Evolutionary conservation across 306 rosid species (phyloP), one percentile per base, ranked within the genome.

Genomic region (Datisca glomerata): DNA sequence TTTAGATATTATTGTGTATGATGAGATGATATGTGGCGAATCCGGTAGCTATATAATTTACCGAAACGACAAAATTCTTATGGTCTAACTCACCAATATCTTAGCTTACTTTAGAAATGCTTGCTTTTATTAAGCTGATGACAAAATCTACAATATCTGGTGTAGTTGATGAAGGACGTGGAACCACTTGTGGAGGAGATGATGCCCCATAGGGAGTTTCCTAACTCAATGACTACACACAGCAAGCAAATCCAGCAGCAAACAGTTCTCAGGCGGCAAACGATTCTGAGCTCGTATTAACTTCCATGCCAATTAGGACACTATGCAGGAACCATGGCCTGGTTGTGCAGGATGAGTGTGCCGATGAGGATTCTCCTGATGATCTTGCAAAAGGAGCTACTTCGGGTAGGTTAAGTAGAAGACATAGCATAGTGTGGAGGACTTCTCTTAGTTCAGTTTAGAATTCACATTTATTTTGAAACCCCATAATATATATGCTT

Each of bases 141-240:
- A n/a, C n/a, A n/a, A n/a, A n/a, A 31, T 31, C 35, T 31, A n/a
- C 35, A 0, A 8, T 58, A 20, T 43, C 17, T 57, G 28, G 21
- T 58, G 39, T 74, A 87, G 96, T 14, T 65, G 33, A 86, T 78
- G 91, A 65, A 35, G 70, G 72, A 68, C 15, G 8, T 24, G 15
- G 80, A 78, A 47, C 70, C 80, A n/a, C 64, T 37, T 18, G 96
- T 78, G 12, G 61, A 65, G 45, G 96, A 81, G 67, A 57, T 81
- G 40, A 86, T 86, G 93, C 82, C 86, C 0, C 62, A 62, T 40
- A 65, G 96, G 64, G 10, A 5, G 12, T 62, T 48, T 13, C 22
- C 43, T 24, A 35, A 57, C 70, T 18, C 55, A 0, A 4, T 3
- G 24, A 45, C 37, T 49, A 29, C 21, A 7, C 28, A 70, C 11